These are phyloP conservation scores for Chrysoporthe cubensis DNA, from an alignment of 2,329 filamentous ascomycete genomes.

Conservation along the genomic window DNA sequence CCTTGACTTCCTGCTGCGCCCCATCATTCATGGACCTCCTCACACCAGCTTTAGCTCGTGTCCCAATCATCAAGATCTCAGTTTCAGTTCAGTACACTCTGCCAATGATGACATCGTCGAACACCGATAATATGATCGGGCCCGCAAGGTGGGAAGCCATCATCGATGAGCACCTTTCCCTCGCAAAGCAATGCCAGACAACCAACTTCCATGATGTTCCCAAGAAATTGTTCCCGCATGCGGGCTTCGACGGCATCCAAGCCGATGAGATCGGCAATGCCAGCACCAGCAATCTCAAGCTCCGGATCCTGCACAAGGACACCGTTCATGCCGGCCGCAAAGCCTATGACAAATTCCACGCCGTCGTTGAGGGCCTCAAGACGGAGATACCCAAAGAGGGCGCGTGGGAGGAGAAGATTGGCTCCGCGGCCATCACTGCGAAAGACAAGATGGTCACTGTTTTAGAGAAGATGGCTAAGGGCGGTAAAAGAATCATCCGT, in stretches of 20 bases:
- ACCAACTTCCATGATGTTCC: background rate
- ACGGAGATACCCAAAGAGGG: slow-evolving; percentile 8
- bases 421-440: background rate
- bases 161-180: slow-evolving; percentile 6
- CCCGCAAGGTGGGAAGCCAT: background rate
- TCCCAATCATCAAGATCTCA: background rate
- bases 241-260: background rate
- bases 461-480: background rate
- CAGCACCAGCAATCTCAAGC: background rate
- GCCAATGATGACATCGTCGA: background rate
- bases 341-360: slow-evolving; percentile 15
- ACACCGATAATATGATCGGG: background rate
- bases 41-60: no score
- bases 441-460: background rate
- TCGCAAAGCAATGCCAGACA: slow-evolving; percentile 9
- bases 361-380: slow-evolving; percentile 7
- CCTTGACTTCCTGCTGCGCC: no score
- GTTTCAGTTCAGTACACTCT: no score
- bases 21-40: background rate
- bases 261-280: background rate
- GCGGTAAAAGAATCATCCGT: background rate
- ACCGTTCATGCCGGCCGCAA: slow-evolving; percentile 5
- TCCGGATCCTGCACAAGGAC: slow-evolving; percentile 1
- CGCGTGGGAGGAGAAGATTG: slow-evolving; percentile 11
- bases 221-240: background rate